Evolutionary conservation across 2,329 filamentous ascomycete genomes (phyloP), one percentile per base, ranked within the genome.

Genomic region (Alternaria postmessia): DNA sequence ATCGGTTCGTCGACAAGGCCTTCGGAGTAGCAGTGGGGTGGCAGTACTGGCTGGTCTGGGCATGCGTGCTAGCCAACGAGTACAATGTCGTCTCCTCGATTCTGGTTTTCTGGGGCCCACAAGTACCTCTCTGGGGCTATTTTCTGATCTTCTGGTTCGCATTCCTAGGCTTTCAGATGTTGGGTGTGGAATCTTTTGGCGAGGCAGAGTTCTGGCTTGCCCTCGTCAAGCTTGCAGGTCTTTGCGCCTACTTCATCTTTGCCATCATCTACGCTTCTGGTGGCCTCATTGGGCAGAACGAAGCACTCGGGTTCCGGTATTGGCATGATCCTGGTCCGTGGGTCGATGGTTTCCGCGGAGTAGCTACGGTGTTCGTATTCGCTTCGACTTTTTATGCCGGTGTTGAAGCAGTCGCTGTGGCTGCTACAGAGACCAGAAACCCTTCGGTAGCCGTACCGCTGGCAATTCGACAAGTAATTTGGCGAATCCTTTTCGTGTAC

Each of bases 11-110:
- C 38, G 64, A 71, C 26, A 64, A 68, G 28, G 65, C 67, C 9
- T 68, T 67, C 41, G 63, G 65, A 9, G 67, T 75, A 12, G 71
- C 73, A 7, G 67, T 76, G 7, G 72, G 72, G 22, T 76, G 74
- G 75, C 69, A 73, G 22, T 76, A 77, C 57, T 77, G 71, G 71
- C 65, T 90, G 69, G 88, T 91, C 57, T 90, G 88, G 87, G 83
- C 84, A 38, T 83, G 83, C 14, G 88, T 91, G 7, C 79, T 91
- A 47, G 85, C 88, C 42, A 91, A 90, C 70, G 89, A 92, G 75
- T 91, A 91, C 76, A 91, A 91, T 60, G 87, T 88, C 52, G 85
- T 89, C 22, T 88, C 85, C 51, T 88, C 85, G 67, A 89, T 91
- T 59, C 80, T 91, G 53, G 83, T 84, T 0, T 89, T 89, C 67